Conservation (phyloP, 225 moss, liverwort and hornwort genomes). For the Physcomitrellopsis africana region DNA sequence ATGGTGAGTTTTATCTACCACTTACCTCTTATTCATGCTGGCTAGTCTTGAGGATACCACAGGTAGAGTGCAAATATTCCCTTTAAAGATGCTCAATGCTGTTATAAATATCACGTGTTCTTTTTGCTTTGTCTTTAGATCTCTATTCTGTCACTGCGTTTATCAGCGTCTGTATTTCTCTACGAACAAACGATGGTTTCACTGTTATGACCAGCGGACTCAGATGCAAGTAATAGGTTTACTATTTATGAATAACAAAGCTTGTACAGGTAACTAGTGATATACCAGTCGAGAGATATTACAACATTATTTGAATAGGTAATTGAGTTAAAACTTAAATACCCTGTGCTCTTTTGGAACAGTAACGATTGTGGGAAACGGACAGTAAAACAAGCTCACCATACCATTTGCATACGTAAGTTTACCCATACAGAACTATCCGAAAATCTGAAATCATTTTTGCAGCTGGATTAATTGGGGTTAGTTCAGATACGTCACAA, state of each 20-base stretch:
- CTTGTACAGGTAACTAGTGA: constrained; percentile 3
- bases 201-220: constrained; percentile 8
- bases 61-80: not conserved
- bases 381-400: constrained; percentile 67
- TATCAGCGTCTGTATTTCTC: constrained; percentile 20
- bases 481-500: constrained; percentile 14
- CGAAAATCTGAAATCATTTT: not conserved
- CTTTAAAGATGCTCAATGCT: not conserved
- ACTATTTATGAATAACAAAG: not conserved
- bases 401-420: constrained; percentile 63
- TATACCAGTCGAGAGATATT: constrained; percentile 1
- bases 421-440: not conserved
- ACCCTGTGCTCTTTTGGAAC: constrained; percentile 26
- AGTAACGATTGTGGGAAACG: constrained; percentile 76
- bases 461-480: not conserved
- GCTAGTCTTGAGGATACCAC: constrained; percentile 1
- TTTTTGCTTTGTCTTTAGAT: not conserved
- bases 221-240: not conserved
- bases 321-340: not conserved
- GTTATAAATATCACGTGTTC: not conserved
- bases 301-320: not conserved
- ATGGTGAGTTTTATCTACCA: constrained; percentile 48
- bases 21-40: not conserved
- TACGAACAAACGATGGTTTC: too few species aligned
- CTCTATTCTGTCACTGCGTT: not conserved